Conservation (phyloP, 495 filamentous ascomycete species). For the Hypomontagnella monticulosa region DNA sequence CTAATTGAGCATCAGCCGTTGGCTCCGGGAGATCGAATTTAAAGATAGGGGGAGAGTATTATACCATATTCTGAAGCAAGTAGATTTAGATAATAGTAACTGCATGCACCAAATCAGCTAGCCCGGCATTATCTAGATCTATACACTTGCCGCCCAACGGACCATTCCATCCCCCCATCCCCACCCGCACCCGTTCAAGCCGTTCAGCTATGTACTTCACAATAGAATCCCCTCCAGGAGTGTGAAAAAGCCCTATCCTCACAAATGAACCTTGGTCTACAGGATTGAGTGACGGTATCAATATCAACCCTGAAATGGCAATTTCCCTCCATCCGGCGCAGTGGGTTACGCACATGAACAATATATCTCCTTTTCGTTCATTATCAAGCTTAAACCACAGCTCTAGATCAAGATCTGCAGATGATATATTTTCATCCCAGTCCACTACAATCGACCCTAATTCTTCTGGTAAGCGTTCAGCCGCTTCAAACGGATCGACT, state of each 20-base stretch:
- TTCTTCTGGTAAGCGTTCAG: too few relatives aligned
- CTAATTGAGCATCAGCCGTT: too few relatives aligned
- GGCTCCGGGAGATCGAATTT: neutral
- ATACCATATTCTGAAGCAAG: too few relatives aligned
- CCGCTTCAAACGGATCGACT: too few relatives aligned
- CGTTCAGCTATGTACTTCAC: neutral
- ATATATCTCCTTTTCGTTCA: neutral
- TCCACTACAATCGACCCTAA: too few relatives aligned
- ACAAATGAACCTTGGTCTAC: neutral
- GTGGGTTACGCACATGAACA: neutral
- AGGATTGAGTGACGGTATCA: neutral
- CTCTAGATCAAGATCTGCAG: neutral
- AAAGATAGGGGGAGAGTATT: too few relatives aligned
- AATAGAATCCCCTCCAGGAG: too few relatives aligned
- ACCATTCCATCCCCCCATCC: neutral
- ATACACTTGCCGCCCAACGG: neutral
- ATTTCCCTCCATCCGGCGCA: neutral
- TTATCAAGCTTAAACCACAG: neutral
- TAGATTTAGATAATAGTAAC: constrained; percentile 11
- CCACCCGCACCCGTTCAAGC: neutral
- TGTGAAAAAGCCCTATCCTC: neutral
- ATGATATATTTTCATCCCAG: neutral
- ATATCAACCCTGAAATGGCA: neutral
- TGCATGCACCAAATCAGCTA: neutral
- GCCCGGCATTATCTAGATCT: neutral